Evolutionary conservation across 805 yeast species (phyloP), one percentile per base, ranked within the genome.

Genomic region (Metschnikowia proteae): DNA sequence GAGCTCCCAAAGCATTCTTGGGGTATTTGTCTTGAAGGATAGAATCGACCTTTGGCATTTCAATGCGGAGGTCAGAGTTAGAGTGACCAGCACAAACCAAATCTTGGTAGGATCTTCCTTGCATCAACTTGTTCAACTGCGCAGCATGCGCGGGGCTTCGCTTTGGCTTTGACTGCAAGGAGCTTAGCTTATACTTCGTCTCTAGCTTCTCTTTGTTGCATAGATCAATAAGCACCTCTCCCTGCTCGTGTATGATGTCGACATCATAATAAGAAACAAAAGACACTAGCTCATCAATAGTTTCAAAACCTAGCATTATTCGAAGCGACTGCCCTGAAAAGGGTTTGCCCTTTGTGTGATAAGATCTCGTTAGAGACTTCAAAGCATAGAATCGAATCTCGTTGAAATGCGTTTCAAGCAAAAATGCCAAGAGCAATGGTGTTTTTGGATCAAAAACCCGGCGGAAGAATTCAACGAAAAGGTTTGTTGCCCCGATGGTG

Each of bases 331-430:
- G 58, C 0, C 80, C 73, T 3, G 82, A 73, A 51, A 84, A 79
- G 1, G 89, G 84, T 57, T 81, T 85, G 2, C 88, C 83, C 49
- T 81, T 84, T 2, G 83, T 75, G 59, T 91, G 96, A 49, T 81
- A 76, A 0, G 90, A 70, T 49, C 79, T 71, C 3, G 86, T 69
- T 70, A 94, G 71, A 0, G 88, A 70, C 57, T 80, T 81, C 48
- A 92, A 61, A 0, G 92, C 90, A 58, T 81, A 81, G 55, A 86
- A 82, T 39, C 97, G 67, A 3, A 90, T 73, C 49, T 89, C 92
- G 58, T 86, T 87, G 60, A 88, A 81, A 56, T 86, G 90, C 2
- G 83, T 81, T 62, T 94, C 96, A 17, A 88, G 66, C 34, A 92
- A 67, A 50, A 92, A 89, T 2, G 88, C 74, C 62, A 89, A 64